These are phyloP conservation scores for Orobanche coerulescens DNA, from an alignment of 257 asterid genomes.

Conservation along the genomic window DNA sequence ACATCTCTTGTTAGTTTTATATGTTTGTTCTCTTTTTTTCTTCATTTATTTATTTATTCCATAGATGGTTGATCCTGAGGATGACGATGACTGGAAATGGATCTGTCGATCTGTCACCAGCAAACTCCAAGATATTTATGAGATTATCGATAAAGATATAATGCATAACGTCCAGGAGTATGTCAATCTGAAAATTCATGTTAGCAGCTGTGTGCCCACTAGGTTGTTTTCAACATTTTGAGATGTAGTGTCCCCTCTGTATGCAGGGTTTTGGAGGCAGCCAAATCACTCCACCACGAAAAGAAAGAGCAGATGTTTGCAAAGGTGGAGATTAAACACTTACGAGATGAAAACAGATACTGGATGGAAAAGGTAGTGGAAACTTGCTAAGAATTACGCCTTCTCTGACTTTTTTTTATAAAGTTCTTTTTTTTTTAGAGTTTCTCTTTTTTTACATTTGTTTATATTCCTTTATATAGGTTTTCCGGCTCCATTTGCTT, in stretches of 20 bases:
- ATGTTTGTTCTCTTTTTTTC: constrained; percentile 6
- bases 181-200: constrained; percentile 25
- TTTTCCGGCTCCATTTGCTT: constrained; percentile 90
- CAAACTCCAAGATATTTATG: constrained; percentile 83
- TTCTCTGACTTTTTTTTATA: constrained; percentile 11
- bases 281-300: constrained; percentile 31
- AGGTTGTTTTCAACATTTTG: constrained; percentile 21
- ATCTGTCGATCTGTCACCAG: constrained; percentile 53
- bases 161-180: constrained; percentile 71
- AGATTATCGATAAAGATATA: constrained; percentile 83
- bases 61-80: constrained; percentile 56
- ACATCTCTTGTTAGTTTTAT: constrained; percentile 8
- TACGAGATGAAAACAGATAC: constrained; percentile 30
- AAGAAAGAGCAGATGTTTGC: constrained; percentile 75
- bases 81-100: constrained; percentile 53
- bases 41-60: constrained; percentile 15
- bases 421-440: not conserved
- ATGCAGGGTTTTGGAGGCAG: constrained; percentile 48
- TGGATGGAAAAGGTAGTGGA: constrained; percentile 92
- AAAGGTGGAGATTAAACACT: constrained; percentile 47
- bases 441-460: constrained; percentile 4
- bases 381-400: constrained; percentile 14
- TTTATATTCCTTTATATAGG: constrained; percentile 38
- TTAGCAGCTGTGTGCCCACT: constrained; percentile 7
- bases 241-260: constrained; percentile 21